Evolutionary conservation across 2,329 filamentous ascomycete species (phyloP), one percentile per base, ranked within the genome.

Genomic region (Leptosphaerulina australis): DNA sequence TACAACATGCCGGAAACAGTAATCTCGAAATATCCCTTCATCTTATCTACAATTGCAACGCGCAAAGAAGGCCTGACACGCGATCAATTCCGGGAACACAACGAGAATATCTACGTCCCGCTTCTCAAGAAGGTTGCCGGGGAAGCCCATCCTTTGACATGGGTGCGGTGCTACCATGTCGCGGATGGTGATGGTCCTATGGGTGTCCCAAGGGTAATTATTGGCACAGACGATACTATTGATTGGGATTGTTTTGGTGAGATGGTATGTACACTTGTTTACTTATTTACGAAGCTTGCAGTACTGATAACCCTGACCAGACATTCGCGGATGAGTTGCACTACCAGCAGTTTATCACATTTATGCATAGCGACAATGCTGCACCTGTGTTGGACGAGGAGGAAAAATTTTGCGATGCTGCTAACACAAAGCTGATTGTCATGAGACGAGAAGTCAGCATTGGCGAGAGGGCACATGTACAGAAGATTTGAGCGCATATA

Each of bases 241-340:
- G 58, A 59, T n/a, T 61, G 56, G 56, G 58, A 61, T 22, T 59
- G 56, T 15, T 58, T 56, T 15, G 51, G 58, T 17, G 52, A 53
- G 10, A 61, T 61, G 58, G 47, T 50, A 36, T 9, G 47, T 36
- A 6, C 5, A 11, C n/a, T 20, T 6, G 3, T 17, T 17, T 11
- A 3, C 10, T 2, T 8, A 14, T 36, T 1, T 2, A 12, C 9
- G 5, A 7, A 8, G 1, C 24, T 7, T 1, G 14, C 17, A 11
- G 30, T 18, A 10, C 20, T 41, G 25, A 41, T 8, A 2, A 6
- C 25, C 5, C 4, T 7, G 4, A n/a, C 2, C 14, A 50, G 47
- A 47, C 53, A 9, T 61, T 61, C 24, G 52, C 26, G 10, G 58
- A 61, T n/a, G 56, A 61, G 21, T 25, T 61, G 35, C 58, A 61